Evolutionary conservation across 169 alveolate genomes (phyloP).

Genomic region (Plasmodium sp.): DNA sequence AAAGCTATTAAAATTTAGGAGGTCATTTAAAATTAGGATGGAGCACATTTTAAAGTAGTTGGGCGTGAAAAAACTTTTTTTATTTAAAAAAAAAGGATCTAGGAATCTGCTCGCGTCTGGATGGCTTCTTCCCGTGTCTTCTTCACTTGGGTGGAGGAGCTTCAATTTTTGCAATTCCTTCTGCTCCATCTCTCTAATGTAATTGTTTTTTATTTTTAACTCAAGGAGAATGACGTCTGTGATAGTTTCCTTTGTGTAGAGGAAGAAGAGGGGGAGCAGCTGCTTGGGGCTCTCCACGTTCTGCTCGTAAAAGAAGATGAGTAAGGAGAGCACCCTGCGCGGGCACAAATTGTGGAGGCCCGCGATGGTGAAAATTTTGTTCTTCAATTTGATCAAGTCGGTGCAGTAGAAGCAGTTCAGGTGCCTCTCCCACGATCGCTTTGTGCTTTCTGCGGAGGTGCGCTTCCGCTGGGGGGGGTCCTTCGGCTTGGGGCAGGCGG

Average conservation of each 20-base stretch:
- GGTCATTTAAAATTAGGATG: conserved; percentile 41
- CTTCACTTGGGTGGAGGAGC: background rate
- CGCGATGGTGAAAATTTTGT: conserved; percentile 12
- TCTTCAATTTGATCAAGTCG: conserved; percentile 34
- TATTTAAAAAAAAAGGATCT: background rate
- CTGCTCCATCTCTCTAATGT: conserved; percentile 11
- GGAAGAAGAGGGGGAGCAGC: conserved; percentile 36
- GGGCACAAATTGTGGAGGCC: conserved; percentile 68
- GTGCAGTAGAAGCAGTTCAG: conserved; percentile 45
- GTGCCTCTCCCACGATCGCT: conserved; percentile 19
- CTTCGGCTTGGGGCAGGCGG: background rate
- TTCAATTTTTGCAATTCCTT: conserved; percentile 35
- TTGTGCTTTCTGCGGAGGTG: background rate
- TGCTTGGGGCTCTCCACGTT: conserved; percentile 40
- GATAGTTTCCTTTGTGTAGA: conserved; percentile 51
- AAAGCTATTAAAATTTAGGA: conserved; percentile 22
- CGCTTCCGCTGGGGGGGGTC: background rate
- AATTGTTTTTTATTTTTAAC: conserved; percentile 32
- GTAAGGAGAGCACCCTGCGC: conserved; percentile 27
- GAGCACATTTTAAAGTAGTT: conserved; percentile 66
- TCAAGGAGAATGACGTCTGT: conserved; percentile 41
- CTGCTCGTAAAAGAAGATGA: conserved; percentile 48
- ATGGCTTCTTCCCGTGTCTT: background rate
- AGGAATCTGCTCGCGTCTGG: background rate
- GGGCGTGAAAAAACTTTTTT: conserved; percentile 2